These are phyloP conservation scores for Diplocarpon rosae DNA, from an alignment of 2,329 filamentous ascomycete genomes.

Conservation along the genomic window DNA sequence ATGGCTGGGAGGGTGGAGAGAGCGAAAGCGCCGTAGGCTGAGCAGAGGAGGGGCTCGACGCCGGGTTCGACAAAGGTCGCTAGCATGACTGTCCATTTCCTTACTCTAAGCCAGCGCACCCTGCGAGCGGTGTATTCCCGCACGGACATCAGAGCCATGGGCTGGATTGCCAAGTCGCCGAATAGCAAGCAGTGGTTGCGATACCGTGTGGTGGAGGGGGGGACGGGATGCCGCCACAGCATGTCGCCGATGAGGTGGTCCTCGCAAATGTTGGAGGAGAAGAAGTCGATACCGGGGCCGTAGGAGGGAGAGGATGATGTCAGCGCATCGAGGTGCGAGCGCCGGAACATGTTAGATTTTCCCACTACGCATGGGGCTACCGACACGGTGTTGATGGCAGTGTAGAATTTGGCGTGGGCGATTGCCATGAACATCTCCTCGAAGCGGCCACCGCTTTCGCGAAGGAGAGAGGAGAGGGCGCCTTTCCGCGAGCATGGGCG, in stretches of 20 bases:
- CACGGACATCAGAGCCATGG: conserved; percentile 72
- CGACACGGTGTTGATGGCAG: conserved; percentile 86
- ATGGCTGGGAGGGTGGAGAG: conserved; percentile 63
- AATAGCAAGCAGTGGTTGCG: conserved; percentile 75
- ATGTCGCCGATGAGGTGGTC: conserved; percentile 92
- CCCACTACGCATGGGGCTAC: conserved; percentile 90
- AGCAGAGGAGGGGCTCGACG: conserved; percentile 80
- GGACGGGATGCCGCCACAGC: conserved; percentile 63
- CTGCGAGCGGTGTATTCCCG: conserved; percentile 67
- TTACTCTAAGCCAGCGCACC: conserved; percentile 80
- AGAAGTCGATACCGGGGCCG: conserved; percentile 73
- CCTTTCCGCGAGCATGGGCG: conserved; percentile 18
- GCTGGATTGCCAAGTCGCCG: conserved; percentile 83
- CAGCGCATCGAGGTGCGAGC: conserved; percentile 73
- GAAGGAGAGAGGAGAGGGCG: conserved; percentile 17
- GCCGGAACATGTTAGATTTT: conserved; percentile 98
- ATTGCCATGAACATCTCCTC: conserved; percentile 95
- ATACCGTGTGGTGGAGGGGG: conserved; percentile 41
- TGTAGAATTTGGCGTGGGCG: conserved; percentile 93
- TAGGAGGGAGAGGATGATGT: conserved; percentile 35
- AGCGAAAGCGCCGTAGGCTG: conserved; percentile 67
- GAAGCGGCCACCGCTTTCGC: conserved; percentile 63
- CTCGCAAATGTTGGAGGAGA: conserved; percentile 94
- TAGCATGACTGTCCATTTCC: conserved; percentile 84
- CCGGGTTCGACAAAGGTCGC: conserved; percentile 90